These are phyloP conservation scores for Conidiobolus incongruus DNA, from an alignment of 371 early-diverging fungal species.

Conservation along the genomic window DNA sequence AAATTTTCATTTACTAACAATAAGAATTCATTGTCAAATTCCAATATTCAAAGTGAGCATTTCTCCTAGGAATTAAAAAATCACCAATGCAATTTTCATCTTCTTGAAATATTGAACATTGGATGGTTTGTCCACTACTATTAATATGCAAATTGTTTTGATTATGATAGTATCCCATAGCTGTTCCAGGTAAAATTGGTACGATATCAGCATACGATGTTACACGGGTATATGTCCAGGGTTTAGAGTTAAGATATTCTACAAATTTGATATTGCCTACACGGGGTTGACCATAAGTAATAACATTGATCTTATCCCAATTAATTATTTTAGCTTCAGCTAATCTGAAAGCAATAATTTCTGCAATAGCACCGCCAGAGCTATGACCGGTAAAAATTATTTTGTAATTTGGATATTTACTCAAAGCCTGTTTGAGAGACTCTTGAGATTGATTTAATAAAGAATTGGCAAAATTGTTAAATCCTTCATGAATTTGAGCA, in stretches of 20 bases:
- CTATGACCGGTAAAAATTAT: neutral
- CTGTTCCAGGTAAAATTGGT: no score
- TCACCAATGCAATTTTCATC: no score
- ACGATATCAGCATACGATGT: neutral
- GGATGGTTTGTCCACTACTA: no score
- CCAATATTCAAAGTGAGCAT: no score
- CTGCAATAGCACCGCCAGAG: constrained; percentile 1
- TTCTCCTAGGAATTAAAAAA: no score
- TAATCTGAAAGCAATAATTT: neutral
- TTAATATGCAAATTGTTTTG: no score
- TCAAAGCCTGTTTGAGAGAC: neutral
- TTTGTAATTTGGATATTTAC: neutral
- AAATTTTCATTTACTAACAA: no score
- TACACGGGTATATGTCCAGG: neutral
- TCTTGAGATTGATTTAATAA: neutral
- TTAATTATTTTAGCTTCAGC: neutral
- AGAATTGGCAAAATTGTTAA: neutral
- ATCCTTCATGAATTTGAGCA: neutral
- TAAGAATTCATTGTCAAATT: no score
- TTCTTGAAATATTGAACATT: no score
- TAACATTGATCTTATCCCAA: neutral
- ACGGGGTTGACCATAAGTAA: constrained; percentile 2
- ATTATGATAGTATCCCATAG: no score
- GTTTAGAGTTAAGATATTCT: neutral
- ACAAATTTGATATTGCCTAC: neutral